Base-by-base conservation (phyloP, 176 grass and related monocot genomes). In the Otatea glauca region DNA sequence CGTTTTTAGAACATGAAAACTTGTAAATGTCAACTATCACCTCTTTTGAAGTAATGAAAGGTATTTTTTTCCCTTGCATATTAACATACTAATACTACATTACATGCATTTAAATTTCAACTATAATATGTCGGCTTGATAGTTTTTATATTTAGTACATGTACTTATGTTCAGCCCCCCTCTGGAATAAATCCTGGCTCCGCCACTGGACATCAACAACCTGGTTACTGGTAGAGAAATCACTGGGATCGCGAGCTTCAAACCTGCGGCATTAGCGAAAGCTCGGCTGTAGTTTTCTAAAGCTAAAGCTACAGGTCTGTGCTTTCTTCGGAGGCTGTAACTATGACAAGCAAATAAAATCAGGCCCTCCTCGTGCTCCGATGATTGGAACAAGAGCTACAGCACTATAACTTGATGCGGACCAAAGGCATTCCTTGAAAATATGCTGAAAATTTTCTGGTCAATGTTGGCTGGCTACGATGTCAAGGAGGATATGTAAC, bases 241-340 rank as follows among this genome's bases (percentile, higher is more conserved):
- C 41, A 97, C 94, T 34, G 90, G 94, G 58, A 85, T 97, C 27
- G 88, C 83, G 1, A 97, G 94, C 88, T 97, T 97, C 78, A 94
- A 92, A 68, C 92, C 94, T 1, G 88, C 94, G 18, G 65, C 83
- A 49, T 12, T 85, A 82, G 77, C 29, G 4, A 92, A 80, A 74
- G 62, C 79, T 17, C 85, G 91, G 20, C 64, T 93, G 56, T 90
- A 49, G 85, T 79, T 34, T 73, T 24, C 12, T 58, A 21, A 21
- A 9, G 70, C 25, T 62, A 9, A 66, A 50, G 70, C 60, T 54
- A 18, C 45, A 65, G 6, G 23, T 8, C 0, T 41, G 7, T 21
- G 53, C 1, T 21, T 55, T 54, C 20, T 68, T 68, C 27, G 25
- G 12, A 10, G 21, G 13, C 50, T 56, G 16, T 35, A 44, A 27